These are phyloP conservation scores for Coemansia sp. DNA, from an alignment of 192 early-diverging fungal species.

Conservation along the genomic window DNA sequence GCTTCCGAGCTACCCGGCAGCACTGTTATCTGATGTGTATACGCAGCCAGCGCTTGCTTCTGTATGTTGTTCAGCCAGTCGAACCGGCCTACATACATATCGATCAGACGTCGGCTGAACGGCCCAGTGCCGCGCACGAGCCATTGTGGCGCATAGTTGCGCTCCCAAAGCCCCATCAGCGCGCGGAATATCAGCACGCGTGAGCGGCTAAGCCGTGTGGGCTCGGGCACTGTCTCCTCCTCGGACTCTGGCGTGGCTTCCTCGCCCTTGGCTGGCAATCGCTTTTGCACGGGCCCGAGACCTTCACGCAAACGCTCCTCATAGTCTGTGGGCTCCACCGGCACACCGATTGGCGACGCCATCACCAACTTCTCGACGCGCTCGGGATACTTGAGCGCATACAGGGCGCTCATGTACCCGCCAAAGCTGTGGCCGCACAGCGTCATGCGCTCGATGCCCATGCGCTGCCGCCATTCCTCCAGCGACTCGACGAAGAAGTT, in stretches of 20 bases:
- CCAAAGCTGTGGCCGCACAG: conserved; percentile 83
- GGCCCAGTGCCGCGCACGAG: conserved; percentile 77
- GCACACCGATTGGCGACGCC: conserved; percentile 81
- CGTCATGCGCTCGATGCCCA: conserved; percentile 81
- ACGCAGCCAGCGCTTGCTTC: conserved; percentile 67
- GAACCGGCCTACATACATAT: conserved; percentile 62
- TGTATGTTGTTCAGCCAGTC: conserved; percentile 66
- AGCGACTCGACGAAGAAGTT: conserved; percentile 87
- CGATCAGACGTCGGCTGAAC: conserved; percentile 62
- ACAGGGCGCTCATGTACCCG: conserved; percentile 82
- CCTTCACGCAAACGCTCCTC: conserved; percentile 51
- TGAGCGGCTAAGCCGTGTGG: conserved; percentile 34
- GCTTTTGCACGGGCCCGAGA: conserved; percentile 17
- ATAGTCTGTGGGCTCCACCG: conserved; percentile 50
- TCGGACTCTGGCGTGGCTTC: conserved; percentile 29
- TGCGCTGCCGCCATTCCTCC: conserved; percentile 79
- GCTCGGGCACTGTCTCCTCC: background rate
- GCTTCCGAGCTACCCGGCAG: conserved; percentile 81
- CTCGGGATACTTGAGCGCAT: conserved; percentile 85
- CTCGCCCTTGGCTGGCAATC: conserved; percentile 4
- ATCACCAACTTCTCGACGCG: conserved; percentile 85
- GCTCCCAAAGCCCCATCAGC: conserved; percentile 66
- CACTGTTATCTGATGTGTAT: conserved; percentile 78
- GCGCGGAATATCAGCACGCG: conserved; percentile 25
- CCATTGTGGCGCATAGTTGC: conserved; percentile 77